A percentile compares a stretch with the other conserved stretches of the same genome.
Evolutionary conservation across 257 asterid species (phyloP).

Genomic region (Plantago ovata): DNA sequence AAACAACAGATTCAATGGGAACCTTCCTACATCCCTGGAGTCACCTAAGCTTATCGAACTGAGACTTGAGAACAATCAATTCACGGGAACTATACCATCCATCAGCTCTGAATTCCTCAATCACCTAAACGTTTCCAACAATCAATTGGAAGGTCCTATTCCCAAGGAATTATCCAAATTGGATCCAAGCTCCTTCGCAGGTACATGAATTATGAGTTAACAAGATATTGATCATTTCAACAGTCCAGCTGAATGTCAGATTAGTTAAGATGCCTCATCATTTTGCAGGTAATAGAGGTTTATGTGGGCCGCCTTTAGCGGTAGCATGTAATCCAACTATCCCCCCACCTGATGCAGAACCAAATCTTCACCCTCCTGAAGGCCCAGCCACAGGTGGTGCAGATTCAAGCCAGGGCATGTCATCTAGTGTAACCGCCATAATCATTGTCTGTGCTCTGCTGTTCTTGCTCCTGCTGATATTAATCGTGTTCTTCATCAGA

Average conservation of each 20-base stretch:
- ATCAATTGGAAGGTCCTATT: slow-evolving; percentile 69
- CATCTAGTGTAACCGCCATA: slow-evolving; percentile 25
- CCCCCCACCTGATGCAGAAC: slow-evolving; percentile 41
- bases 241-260: background rate
- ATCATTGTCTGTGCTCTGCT: slow-evolving; percentile 31
- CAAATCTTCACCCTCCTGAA: slow-evolving; percentile 25
- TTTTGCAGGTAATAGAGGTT: slow-evolving; percentile 57
- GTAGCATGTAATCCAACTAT: slow-evolving; percentile 40
- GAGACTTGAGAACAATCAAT: slow-evolving; percentile 64
- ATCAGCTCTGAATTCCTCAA: slow-evolving; percentile 37
- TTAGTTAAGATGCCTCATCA: background rate
- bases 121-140: slow-evolving; percentile 58
- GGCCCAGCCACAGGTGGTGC: background rate
- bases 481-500: slow-evolving; percentile 29
- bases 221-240: background rate
- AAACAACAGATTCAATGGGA: slow-evolving; percentile 55
- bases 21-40: slow-evolving; percentile 59
- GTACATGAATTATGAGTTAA: slow-evolving; percentile 21
- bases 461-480: slow-evolving; percentile 35
- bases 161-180: slow-evolving; percentile 42
- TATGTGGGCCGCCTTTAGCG: slow-evolving; percentile 65
- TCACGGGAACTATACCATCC: slow-evolving; percentile 58
- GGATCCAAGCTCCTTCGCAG: slow-evolving; percentile 59
- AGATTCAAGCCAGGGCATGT: background rate
- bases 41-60: slow-evolving; percentile 57